Evolutionary conservation across 1,284 basidiomycete species (phyloP), one percentile per base, ranked within the genome.

Genomic region (Pterula multifida): DNA sequence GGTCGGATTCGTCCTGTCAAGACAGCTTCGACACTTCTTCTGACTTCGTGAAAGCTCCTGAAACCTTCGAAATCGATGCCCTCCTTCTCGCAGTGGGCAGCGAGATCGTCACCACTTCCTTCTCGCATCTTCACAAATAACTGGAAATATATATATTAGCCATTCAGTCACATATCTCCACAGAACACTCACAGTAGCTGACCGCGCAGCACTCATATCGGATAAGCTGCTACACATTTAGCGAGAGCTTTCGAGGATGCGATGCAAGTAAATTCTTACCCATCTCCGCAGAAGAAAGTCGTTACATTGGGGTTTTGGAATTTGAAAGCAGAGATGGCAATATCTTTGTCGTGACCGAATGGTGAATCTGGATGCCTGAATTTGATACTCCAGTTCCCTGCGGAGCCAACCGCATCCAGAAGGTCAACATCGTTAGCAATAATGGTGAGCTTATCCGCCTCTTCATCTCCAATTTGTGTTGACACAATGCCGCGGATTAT

Each of bases 111-210:
- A 58, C 90, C 87, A 47, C 81, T 84, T 55, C 79, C 79, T 0
- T 69, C 69, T 59, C 88, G 88, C 58, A 75, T 66, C 67, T 96
- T 96, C 55, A 93, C 90, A 63, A 95, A 95, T 23, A 97, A 75
- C 28, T 32, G 15, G 28, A 32, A 32, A 15, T n/a, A n/a, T n/a
- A n/a, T n/a, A n/a, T n/a, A n/a, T n/a, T n/a, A n/a, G n/a, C n/a
- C n/a, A n/a, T n/a, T n/a, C n/a, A n/a, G n/a, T n/a, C n/a, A n/a
- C n/a, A n/a, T n/a, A n/a, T n/a, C n/a, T n/a, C n/a, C n/a, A n/a
- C n/a, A n/a, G n/a, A n/a, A n/a, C 6, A 15, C 28, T 32, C 15
- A 32, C 28, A 6, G 28, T 32, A 32, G 28, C 28, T 6, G 28
- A 32, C 6, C 28, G 28, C 6, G 28, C 28, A 32, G 28, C 28